These are phyloP conservation scores for Sugiyamaella qingdaonensis DNA, from an alignment of 805 yeast genomes.

Conservation along the genomic window DNA sequence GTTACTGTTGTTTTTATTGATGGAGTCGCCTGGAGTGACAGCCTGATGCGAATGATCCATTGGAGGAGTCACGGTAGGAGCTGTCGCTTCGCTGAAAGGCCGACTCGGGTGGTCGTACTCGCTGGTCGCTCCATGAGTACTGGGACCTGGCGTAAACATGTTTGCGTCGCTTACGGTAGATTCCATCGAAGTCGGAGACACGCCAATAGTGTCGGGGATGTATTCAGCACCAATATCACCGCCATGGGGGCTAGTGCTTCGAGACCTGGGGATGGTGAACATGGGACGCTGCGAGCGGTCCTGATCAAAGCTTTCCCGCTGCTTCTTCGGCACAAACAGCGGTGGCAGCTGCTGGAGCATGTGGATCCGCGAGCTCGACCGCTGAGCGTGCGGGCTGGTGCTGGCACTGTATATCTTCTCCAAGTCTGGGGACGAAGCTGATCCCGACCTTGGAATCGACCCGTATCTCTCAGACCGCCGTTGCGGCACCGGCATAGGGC, in stretches of 20 bases:
- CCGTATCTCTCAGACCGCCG: background rate
- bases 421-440: background rate
- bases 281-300: background rate
- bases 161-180: background rate
- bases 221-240: slow-evolving; percentile 14
- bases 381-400: background rate
- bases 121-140: background rate
- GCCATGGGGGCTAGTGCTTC: background rate
- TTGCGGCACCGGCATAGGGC: background rate
- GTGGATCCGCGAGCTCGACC: background rate
- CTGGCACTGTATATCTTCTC: background rate
- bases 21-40: too few relatives aligned
- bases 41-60: too few relatives aligned
- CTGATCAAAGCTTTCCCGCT: background rate
- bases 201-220: slow-evolving; percentile 5
- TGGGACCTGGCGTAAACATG: background rate
- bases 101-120: too few relatives aligned
- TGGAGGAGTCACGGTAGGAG: too few relatives aligned
- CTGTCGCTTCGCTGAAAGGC: too few relatives aligned
- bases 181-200: background rate
- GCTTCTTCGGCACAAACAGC: slow-evolving; percentile 1
- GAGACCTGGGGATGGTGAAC: background rate
- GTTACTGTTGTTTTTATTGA: background rate
- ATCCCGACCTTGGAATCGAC: background rate
- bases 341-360: slow-evolving; percentile 4